These are phyloP conservation scores for Bolboschoenus planiculmis DNA, from an alignment of 176 grass and related monocot genomes.

Conservation along the genomic window DNA sequence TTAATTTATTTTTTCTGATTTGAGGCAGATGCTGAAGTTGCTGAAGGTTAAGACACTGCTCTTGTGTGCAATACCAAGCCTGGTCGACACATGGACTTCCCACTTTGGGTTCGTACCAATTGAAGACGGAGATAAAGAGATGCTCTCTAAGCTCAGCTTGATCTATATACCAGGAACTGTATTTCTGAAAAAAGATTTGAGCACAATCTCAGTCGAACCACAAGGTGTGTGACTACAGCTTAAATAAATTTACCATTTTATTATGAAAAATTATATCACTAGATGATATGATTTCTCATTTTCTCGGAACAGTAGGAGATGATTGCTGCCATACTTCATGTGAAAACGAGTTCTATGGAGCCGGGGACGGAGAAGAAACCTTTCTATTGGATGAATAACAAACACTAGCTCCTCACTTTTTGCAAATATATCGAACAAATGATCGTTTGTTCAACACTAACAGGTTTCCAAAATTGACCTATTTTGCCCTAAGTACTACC, in stretches of 20 bases:
- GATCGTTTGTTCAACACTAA: background rate
- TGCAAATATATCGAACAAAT: background rate
- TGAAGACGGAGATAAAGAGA: conserved; percentile 55
- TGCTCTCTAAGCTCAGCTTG: conserved; percentile 48
- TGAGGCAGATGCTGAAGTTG: conserved; percentile 54
- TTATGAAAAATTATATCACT: background rate
- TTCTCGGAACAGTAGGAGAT: background rate
- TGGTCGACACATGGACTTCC: conserved; percentile 57
- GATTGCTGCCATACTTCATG: background rate
- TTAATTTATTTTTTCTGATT: background rate
- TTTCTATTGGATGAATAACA: background rate
- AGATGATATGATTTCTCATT: background rate
- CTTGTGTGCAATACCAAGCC: conserved; percentile 54
- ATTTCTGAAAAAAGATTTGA: conserved; percentile 56
- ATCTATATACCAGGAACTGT: conserved; percentile 47
- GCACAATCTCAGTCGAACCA: conserved; percentile 5
- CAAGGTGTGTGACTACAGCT: conserved; percentile 32
- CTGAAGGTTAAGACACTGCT: conserved; percentile 63
- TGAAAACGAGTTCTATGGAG: background rate
- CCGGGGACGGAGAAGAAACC: background rate
- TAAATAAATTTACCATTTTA: background rate
- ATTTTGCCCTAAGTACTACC: background rate
- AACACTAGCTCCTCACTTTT: background rate
- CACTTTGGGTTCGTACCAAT: conserved; percentile 50
- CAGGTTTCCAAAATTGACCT: background rate